Evolutionary conservation across 140 eudicot genomes (phyloP), one percentile per base, ranked within the genome.

Genomic region (Senecio squalidus): DNA sequence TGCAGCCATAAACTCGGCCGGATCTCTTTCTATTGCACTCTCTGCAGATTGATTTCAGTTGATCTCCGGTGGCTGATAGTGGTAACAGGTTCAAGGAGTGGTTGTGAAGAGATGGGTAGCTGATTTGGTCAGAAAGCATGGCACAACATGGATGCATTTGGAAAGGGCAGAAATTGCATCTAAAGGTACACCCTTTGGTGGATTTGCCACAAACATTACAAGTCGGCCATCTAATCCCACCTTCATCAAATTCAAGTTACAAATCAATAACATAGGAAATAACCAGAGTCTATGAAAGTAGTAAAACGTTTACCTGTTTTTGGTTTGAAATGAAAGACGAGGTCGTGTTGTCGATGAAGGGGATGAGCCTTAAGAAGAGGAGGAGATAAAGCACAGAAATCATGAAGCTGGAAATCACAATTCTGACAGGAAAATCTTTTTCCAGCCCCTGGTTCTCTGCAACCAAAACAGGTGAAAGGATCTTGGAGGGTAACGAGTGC

Each of bases 131-230:
- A 17, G 91, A 76, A 17, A 88, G 83, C 94, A 84, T 76, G 14
- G 96, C 96, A 36, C 96, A 88, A 60, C 90, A 83, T 14, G 96
- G 96, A 63, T 88, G 96, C 89, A 88, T 84, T 53, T 81, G 88
- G 79, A 81, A 88, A 68, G 68, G 78, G 57, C 91, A 81, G 21
- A 76, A 75, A 58, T 81, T 65, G 80, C 94, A 88, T 69, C 80
- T 65, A 77, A 76, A 88, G 36, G 62, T 78, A 48, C 74, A 88
- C n/a, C 94, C 96, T 67, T 72, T 87, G 5, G 78, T 69, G 14
- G 89, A 23, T 67, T 87, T 87, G 22, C 76, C 76, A 68, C 97
- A 89, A 1, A 89, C 79, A 13, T 85, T 79, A 66, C 97, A 89
- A 9, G 74, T 80, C 20, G 94, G 84, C 96, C 90, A 84, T 3